Conservation (phyloP, 225 moss, liverwort and hornwort species). For the Neckera pumila region DNA sequence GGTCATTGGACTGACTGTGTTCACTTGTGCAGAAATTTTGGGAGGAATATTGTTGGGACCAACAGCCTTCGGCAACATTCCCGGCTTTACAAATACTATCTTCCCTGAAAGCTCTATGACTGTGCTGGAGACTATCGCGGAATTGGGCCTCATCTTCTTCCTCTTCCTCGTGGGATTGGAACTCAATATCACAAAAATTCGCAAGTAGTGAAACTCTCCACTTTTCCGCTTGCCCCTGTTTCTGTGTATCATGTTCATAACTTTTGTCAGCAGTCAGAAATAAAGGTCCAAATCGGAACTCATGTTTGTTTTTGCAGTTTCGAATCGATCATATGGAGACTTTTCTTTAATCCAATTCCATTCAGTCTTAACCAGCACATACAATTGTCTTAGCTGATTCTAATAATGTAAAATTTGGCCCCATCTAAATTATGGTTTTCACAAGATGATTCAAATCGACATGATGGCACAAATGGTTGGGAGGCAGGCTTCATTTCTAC, state of each 20-base stretch:
- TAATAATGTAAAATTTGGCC: background rate
- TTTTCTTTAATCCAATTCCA: background rate
- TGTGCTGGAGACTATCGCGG: constrained; percentile 52
- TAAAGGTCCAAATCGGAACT: background rate
- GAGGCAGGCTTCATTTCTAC: background rate
- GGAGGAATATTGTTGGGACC: constrained; percentile 73
- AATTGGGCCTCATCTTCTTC: constrained; percentile 77
- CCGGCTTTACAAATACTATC: constrained; percentile 36
- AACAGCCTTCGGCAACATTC: constrained; percentile 46
- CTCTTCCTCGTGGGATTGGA: constrained; percentile 85
- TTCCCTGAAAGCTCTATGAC: constrained; percentile 48
- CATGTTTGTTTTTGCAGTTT: background rate
- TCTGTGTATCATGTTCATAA: background rate
- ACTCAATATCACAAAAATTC: constrained; percentile 38
- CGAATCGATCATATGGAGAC: background rate
- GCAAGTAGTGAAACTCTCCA: constrained; percentile 17
- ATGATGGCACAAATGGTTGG: background rate
- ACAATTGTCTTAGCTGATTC: background rate
- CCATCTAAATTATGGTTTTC: too few species aligned
- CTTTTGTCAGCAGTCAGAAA: background rate
- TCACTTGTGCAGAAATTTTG: constrained; percentile 46
- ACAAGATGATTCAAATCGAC: background rate
- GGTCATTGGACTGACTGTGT: background rate
- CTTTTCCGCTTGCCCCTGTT: background rate
- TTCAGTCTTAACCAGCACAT: background rate